These are phyloP conservation scores for Leishmania lainsoni DNA, from an alignment of 208 protist species.

Conservation along the genomic window DNA sequence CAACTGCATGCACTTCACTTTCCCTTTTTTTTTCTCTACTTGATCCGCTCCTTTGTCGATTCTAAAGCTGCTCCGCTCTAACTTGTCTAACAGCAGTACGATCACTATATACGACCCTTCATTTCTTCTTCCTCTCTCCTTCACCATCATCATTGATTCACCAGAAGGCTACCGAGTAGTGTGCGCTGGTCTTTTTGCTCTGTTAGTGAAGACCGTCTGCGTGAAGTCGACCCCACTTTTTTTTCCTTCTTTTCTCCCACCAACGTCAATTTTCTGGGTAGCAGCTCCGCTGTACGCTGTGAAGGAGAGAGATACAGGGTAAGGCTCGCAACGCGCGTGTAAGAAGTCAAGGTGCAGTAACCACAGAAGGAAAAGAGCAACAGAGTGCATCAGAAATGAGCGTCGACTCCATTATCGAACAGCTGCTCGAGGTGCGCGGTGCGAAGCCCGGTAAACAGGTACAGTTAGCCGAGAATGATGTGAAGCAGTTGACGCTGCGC, in stretches of 20 bases:
- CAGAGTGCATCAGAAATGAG: slow-evolving; percentile 37
- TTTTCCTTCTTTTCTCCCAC: neutral
- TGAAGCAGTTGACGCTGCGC: slow-evolving; percentile 80
- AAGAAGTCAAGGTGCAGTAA: neutral
- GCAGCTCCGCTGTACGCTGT: neutral
- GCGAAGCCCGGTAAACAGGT: slow-evolving; percentile 89
- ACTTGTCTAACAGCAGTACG: neutral
- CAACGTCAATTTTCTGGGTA: neutral
- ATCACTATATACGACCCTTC: neutral
- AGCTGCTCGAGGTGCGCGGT: slow-evolving; percentile 91
- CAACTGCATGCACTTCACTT: neutral
- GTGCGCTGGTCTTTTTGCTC: neutral
- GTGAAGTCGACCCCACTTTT: neutral
- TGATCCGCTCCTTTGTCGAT: neutral
- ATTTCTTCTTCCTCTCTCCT: neutral
- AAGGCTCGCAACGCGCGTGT: neutral
- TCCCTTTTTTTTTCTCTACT: neutral
- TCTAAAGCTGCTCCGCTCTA: neutral
- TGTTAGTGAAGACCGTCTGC: neutral
- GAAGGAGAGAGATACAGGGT: neutral
- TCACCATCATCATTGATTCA: neutral
- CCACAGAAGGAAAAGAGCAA: neutral
- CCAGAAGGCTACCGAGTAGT: no score
- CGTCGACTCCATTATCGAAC: slow-evolving; percentile 92
- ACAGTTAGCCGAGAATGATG: slow-evolving; percentile 88